phyloP scores from a whole-genome alignment of 495 filamentous ascomycete genomes.

The Apiosordaria backusii region DNA sequence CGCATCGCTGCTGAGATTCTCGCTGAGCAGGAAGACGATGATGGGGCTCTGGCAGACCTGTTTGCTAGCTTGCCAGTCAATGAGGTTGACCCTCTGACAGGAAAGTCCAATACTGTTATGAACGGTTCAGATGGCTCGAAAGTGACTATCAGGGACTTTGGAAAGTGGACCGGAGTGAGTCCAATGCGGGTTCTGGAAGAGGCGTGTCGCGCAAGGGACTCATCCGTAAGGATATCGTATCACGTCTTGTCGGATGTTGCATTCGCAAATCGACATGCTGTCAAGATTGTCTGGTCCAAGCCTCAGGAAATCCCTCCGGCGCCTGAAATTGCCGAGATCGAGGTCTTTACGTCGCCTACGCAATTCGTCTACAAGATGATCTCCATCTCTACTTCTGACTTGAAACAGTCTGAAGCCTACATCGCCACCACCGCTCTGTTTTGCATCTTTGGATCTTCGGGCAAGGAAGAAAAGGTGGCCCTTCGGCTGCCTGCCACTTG shows the following conservation, averaged over 20 bases:
- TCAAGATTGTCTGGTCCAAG: constrained; percentile 79
- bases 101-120: constrained; percentile 50
- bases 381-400: constrained; percentile 66
- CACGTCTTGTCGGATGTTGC: constrained; percentile 64
- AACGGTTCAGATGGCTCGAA: constrained; percentile 48
- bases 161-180: constrained; percentile 66
- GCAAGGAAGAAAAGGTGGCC: constrained; percentile 82
- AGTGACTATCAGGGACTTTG: constrained; percentile 74
- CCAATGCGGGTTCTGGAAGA: constrained; percentile 78
- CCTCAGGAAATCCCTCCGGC: constrained; percentile 55
- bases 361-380: constrained; percentile 65
- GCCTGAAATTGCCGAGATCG: constrained; percentile 39
- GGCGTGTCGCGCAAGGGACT: constrained; percentile 77
- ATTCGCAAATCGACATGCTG: constrained; percentile 68
- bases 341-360: constrained; percentile 40
- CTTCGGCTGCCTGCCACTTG: constrained; percentile 72
- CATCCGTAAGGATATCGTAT: constrained; percentile 59
- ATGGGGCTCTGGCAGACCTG: constrained; percentile 54
- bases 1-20: constrained; percentile 50
- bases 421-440: constrained; percentile 80
- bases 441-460: constrained; percentile 67
- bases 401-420: constrained; percentile 79
- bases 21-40: constrained; percentile 49
- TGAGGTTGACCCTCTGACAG: constrained; percentile 52
- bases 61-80: constrained; percentile 67